phyloP scores from a whole-genome alignment of 345 rosid species.

The Euphorbia tirucalli region DNA sequence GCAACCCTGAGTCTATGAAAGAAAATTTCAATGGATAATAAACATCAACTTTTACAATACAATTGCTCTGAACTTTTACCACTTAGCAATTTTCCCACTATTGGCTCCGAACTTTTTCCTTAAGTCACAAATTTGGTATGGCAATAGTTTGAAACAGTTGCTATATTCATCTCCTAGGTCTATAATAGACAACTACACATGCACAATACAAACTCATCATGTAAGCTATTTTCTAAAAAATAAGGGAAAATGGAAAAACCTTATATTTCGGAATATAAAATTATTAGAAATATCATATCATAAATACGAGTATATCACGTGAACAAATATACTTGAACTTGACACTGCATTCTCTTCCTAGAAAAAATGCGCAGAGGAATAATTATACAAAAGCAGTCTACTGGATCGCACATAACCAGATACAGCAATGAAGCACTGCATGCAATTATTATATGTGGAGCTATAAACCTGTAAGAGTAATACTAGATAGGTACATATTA shows the following conservation, averaged over 20 bases:
- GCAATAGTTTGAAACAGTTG: background rate
- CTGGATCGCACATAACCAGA: background rate
- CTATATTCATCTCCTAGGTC: background rate
- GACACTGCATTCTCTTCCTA: background rate
- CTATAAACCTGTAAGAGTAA: background rate
- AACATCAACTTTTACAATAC: background rate
- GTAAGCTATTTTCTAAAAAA: background rate
- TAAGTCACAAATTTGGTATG: background rate
- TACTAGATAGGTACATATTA: background rate
- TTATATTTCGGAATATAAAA: background rate
- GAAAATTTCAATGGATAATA: background rate
- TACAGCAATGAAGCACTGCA: background rate
- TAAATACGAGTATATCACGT: background rate
- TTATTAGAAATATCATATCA: background rate
- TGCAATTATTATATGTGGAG: background rate
- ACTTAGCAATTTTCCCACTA: background rate
- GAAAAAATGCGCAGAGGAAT: background rate
- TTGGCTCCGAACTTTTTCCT: background rate
- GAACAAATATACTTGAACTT: background rate
- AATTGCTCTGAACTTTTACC: background rate
- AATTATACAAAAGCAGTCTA: conserved; percentile 1
- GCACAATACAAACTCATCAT: background rate
- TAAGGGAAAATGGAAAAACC: background rate
- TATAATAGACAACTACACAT: background rate
- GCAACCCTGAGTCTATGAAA: background rate